Conservation (phyloP, 192 early-diverging fungal species). For the Coemansia sp. region DNA sequence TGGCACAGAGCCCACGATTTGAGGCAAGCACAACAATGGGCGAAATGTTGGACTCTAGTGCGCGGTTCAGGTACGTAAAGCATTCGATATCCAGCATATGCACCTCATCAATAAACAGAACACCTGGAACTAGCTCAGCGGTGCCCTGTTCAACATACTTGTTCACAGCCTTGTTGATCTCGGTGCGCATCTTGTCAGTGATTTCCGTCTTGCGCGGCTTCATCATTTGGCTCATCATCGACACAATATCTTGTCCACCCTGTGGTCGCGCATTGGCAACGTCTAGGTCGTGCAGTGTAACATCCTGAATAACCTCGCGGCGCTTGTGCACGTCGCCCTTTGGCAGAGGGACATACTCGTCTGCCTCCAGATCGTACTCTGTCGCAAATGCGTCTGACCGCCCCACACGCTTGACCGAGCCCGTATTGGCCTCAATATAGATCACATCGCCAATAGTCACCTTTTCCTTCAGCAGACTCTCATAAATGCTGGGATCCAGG, state of each 20-base stretch:
- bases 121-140: conserved; percentile 96
- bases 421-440: conserved; percentile 96
- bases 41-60: conserved; percentile 90
- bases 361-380: conserved; percentile 97
- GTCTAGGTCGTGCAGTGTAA: conserved; percentile 97
- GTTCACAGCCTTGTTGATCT: conserved; percentile 99
- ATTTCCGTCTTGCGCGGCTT: conserved; percentile 99
- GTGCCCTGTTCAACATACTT: conserved; percentile 98
- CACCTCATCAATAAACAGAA: conserved; percentile 98
- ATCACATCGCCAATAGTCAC: conserved; percentile 96
- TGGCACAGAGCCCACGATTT: conserved; percentile 90
- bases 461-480: conserved; percentile 95
- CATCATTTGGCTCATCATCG: conserved; percentile 97
- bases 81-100: conserved; percentile 99
- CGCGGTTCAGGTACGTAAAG: conserved; percentile 98
- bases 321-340: conserved; percentile 99
- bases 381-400: conserved; percentile 98
- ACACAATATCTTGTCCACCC: conserved; percentile 97
- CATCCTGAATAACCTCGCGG: conserved; percentile 98
- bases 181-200: conserved; percentile 94
- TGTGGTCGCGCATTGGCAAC: conserved; percentile 94
- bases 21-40: conserved; percentile 99
- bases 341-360: conserved; percentile 95
- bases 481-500: conserved; percentile 96
- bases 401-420: conserved; percentile 97